These are phyloP conservation scores for Rhizomucor miehei DNA, from an alignment of 371 early-diverging fungal genomes.

Conservation along the genomic window DNA sequence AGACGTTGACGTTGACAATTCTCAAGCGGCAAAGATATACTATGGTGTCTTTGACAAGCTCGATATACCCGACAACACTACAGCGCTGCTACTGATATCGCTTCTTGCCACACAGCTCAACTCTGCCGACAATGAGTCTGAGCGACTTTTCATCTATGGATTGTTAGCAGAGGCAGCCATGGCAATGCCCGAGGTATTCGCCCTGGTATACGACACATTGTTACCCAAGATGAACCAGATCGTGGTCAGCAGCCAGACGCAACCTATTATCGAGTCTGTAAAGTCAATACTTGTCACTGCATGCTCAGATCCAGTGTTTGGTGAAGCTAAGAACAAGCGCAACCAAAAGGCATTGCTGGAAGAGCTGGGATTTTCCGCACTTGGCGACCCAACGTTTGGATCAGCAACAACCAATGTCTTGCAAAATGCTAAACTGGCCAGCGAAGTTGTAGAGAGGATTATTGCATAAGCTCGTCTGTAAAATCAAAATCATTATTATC, in stretches of 20 bases:
- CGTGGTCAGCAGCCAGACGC: constrained; percentile 64
- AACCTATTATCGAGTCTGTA: constrained; percentile 71
- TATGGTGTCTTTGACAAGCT: constrained; percentile 65
- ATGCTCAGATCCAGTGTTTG: constrained; percentile 61
- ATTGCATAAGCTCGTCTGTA: constrained; percentile 23
- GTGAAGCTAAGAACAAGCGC: constrained; percentile 41
- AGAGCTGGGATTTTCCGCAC: constrained; percentile 50
- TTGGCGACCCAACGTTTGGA: constrained; percentile 46
- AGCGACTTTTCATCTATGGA: constrained; percentile 80
- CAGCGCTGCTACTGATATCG: constrained; percentile 71
- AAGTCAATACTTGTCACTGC: constrained; percentile 78
- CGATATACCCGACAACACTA: constrained; percentile 67
- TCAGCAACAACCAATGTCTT: constrained; percentile 44
- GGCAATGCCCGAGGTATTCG: constrained; percentile 74
- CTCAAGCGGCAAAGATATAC: constrained; percentile 44
- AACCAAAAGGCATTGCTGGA: constrained; percentile 51
- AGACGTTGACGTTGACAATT: constrained; percentile 35
- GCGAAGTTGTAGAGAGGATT: constrained; percentile 61
- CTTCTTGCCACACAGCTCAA: constrained; percentile 81
- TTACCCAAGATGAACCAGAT: constrained; percentile 79
- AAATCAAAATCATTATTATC: background rate
- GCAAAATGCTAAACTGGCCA: constrained; percentile 54
- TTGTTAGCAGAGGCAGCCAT: constrained; percentile 78
- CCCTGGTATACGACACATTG: constrained; percentile 71
- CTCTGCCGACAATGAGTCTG: constrained; percentile 80